phyloP scores from a whole-genome alignment of 306 rosid species.

The Quercus mongolica region DNA sequence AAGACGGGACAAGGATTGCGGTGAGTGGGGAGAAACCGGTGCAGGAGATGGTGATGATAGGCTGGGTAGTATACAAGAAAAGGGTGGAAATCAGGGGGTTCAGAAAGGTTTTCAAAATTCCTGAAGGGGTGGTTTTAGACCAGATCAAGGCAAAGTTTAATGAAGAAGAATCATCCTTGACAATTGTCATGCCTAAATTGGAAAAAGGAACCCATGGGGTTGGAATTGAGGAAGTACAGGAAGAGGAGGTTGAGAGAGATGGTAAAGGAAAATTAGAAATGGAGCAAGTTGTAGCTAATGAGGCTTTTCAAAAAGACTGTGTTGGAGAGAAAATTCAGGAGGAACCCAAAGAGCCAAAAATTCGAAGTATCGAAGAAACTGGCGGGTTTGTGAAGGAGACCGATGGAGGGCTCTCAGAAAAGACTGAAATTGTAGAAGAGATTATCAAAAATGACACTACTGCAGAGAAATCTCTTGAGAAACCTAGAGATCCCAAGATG shows the following conservation, averaged over 20 bases:
- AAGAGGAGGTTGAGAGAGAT: conserved; percentile 20
- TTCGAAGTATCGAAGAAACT: background rate
- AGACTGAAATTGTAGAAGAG: background rate
- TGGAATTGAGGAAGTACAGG: conserved; percentile 52
- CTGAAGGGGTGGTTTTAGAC: conserved; percentile 58
- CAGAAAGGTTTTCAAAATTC: conserved; percentile 58
- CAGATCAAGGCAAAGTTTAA: conserved; percentile 59
- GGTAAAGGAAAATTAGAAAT: background rate
- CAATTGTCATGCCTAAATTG: conserved; percentile 56
- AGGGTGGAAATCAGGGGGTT: conserved; percentile 48
- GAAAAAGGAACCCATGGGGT: conserved; percentile 47
- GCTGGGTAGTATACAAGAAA: conserved; percentile 54
- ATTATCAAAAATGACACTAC: background rate
- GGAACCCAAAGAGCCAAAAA: background rate
- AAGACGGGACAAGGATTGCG: conserved; percentile 54
- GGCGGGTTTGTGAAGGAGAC: background rate
- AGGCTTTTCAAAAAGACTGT: background rate
- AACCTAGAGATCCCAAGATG: background rate
- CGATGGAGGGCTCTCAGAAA: background rate
- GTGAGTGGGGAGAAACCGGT: conserved; percentile 57
- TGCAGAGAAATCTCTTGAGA: background rate
- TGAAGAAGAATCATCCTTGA: conserved; percentile 48
- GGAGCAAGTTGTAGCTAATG: background rate
- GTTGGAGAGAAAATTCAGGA: background rate
- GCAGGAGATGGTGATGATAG: conserved; percentile 57